Conservation (phyloP, 768 basidiomycete species). For the Chlorophyllum brunneum region DNA sequence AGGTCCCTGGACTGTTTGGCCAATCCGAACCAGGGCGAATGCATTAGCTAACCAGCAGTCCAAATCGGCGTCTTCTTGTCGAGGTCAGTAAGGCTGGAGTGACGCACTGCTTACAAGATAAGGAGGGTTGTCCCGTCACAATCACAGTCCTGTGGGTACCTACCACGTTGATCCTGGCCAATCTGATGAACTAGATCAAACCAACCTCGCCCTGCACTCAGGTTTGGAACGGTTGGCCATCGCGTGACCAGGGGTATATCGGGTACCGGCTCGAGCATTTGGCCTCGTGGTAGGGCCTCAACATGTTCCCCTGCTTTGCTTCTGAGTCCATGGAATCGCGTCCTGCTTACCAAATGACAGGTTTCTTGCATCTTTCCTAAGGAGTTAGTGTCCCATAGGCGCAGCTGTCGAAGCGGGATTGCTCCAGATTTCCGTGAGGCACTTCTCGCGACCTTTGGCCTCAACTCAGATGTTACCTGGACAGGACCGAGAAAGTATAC, state of each 20-base stretch:
- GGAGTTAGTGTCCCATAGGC: no score
- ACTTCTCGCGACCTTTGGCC: no score
- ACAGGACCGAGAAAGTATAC: no score
- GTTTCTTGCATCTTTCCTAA: no score
- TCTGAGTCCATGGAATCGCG: neutral
- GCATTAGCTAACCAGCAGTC: neutral
- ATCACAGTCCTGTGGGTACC: constrained; percentile 1
- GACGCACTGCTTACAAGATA: neutral
- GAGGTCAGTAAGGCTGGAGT: neutral
- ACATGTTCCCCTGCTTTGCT: neutral
- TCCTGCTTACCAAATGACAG: constrained; percentile 5
- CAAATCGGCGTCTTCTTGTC: neutral
- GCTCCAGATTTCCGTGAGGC: no score
- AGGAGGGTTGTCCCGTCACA: constrained; percentile 13
- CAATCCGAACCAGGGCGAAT: constrained; percentile 14
- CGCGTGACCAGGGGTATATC: constrained; percentile 7
- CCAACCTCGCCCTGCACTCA: constrained; percentile 14
- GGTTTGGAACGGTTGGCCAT: neutral
- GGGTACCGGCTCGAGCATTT: neutral
- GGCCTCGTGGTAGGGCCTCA: no score
- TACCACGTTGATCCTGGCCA: neutral
- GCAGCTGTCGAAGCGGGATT: no score
- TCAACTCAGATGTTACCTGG: no score
- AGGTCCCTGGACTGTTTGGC: constrained; percentile 24
- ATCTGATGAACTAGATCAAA: constrained; percentile 24